Base-by-base conservation (phyloP, 2,329 filamentous ascomycete genomes). In the Stagonosporopsis cucurbitacearum region DNA sequence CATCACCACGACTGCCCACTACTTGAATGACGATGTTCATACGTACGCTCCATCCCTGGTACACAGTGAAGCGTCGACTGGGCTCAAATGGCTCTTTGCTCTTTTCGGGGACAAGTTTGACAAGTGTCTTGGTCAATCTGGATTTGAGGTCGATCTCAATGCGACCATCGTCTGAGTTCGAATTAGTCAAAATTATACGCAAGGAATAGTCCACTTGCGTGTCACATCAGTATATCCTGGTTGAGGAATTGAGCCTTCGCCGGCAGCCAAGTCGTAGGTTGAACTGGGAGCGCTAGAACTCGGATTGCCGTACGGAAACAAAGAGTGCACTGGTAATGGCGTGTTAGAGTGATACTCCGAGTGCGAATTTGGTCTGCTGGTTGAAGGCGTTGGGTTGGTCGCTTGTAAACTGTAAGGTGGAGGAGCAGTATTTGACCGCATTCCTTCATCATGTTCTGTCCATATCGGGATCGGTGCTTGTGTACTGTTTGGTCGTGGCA, bases 11-110 rank as follows among this genome's bases (percentile, higher is more conserved):
- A 6, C 74, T 78, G n/a, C 80, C 80, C 0, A 85, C 82, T 4
- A 84, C 79, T 50, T 84, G 82, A 47, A 85, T 82, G 3, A 84
- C 81, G 33, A 85, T 78, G 50, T 84, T 84, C 33, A 84, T 33
- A 9, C 59, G 50, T 15, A 59, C 19, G 19, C 22, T 54, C 46
- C 44, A 59, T 6, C 45, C 23, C 26, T 35, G 40, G 11, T 54
- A 43, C 1, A 47, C 40, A 11, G 52, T 54, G 23, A 57, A 48
- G 2, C 51, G 52, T 6, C 52, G 56, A 33, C 59, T 59, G 22
- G 44, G 49, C n/a, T 48, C 32, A 13, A 37, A 30, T 2, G 49
- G 22, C 11, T 54, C 35, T n/a, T 59, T 36, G 11, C 48, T 54
- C 19, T 55, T 48, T 22, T 60, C 54, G 2, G 66, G 64, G 1